These are phyloP conservation scores for Neurospora sp. DNA, from an alignment of 495 filamentous ascomycete species.

Conservation along the genomic window DNA sequence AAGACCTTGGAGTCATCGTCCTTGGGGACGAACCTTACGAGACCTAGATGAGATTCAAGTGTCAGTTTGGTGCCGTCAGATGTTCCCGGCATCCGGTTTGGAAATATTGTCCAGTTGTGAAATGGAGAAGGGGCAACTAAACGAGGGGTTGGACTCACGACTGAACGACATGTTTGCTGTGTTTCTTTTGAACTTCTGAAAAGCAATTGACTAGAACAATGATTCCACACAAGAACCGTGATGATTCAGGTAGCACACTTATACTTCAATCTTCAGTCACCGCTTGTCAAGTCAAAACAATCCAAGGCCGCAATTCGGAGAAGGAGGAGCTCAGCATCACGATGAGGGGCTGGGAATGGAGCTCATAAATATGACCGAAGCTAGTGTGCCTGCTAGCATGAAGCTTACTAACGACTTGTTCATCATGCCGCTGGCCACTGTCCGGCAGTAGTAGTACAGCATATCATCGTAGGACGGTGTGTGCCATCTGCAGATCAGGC, in stretches of 20 bases:
- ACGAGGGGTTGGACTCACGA: neutral
- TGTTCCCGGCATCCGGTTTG: neutral
- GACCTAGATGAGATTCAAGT: slow-evolving; percentile 25
- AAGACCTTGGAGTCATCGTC: slow-evolving; percentile 38
- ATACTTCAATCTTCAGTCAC: neutral
- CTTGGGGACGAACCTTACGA: slow-evolving; percentile 51
- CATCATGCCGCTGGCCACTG: neutral
- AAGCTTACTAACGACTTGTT: neutral
- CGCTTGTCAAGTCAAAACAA: neutral
- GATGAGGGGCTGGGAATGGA: neutral
- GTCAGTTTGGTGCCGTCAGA: no score
- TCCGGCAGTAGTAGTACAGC: neutral
- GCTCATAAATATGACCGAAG: neutral
- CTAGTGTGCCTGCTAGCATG: neutral
- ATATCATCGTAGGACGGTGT: neutral
- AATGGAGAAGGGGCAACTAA: neutral
- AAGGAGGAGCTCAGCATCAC: neutral
- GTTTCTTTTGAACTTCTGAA: neutral
- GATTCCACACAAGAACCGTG: neutral
- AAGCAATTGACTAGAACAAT: neutral
- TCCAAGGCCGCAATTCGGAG: neutral
- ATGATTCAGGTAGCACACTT: neutral
- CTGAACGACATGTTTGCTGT: neutral
- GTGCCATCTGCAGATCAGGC: neutral
- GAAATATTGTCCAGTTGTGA: neutral